Evolutionary conservation across 1,284 basidiomycete genomes (phyloP).

Genomic region (Tylopilus microsporus): DNA sequence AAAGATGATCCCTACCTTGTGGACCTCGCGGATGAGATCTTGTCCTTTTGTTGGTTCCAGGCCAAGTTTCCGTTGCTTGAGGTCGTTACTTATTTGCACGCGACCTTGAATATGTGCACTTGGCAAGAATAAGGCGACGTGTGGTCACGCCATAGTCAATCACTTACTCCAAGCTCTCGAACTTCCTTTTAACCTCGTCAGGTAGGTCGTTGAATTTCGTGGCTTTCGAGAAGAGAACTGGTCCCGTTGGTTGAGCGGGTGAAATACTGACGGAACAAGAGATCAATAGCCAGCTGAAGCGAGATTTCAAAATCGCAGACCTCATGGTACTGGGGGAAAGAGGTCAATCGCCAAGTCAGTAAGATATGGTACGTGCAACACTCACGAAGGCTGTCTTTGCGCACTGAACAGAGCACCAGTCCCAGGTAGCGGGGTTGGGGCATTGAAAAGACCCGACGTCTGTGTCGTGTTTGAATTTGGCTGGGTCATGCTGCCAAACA

Average conservation of each 20-base stretch:
- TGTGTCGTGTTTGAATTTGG: constrained; percentile 17
- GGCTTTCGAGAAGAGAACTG: constrained; percentile 59
- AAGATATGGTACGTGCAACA: background rate
- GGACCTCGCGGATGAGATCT: constrained; percentile 58
- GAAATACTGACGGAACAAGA: constrained; percentile 18
- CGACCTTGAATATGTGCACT: constrained; percentile 73
- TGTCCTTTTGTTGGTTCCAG: constrained; percentile 70
- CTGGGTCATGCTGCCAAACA: constrained; percentile 20
- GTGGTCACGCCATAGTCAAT: background rate
- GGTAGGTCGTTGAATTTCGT: constrained; percentile 83
- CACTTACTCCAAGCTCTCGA: constrained; percentile 69
- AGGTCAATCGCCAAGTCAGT: constrained; percentile 1
- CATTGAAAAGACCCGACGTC: constrained; percentile 23
- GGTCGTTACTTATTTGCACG: constrained; percentile 70
- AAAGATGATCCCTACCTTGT: constrained; percentile 46
- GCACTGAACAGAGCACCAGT: constrained; percentile 36
- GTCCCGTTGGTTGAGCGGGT: constrained; percentile 31
- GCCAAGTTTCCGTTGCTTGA: constrained; percentile 70
- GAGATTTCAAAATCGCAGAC: constrained; percentile 11
- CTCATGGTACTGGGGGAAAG: constrained; percentile 23
- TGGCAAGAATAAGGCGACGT: constrained; percentile 4
- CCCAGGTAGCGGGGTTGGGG: constrained; percentile 25
- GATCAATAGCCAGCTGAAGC: background rate
- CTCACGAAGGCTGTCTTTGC: constrained; percentile 35
- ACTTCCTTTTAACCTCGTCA: constrained; percentile 57